Conservation (phyloP, 208 protist species). For the Wallacemonas rigidus region DNA sequence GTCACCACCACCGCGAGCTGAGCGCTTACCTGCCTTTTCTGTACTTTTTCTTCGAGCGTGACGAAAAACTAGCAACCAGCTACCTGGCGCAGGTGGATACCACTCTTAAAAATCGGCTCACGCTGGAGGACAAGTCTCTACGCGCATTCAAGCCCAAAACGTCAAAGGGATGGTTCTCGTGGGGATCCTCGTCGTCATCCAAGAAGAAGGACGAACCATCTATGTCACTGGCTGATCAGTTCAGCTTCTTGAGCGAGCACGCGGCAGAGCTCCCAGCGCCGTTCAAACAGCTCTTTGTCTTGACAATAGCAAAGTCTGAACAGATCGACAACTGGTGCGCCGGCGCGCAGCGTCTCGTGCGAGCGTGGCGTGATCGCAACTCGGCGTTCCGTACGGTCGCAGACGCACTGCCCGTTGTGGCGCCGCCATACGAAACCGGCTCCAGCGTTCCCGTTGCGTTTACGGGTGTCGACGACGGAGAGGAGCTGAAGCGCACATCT, state of each 20-base stretch:
- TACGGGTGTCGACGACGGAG: constrained; percentile 4
- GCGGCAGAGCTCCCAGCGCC: constrained; percentile 20
- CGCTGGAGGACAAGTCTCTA: constrained; percentile 23
- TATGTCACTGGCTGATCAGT: constrained; percentile 20
- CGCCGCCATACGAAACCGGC: constrained; percentile 7
- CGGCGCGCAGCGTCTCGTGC: constrained; percentile 10
- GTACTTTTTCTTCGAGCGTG: constrained; percentile 45
- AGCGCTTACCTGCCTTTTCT: constrained; percentile 40
- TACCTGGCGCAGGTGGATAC: constrained; percentile 37
- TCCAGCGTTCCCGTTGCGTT: not conserved
- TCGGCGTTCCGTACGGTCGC: constrained; percentile 20
- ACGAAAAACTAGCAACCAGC: constrained; percentile 24
- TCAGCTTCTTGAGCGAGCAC: constrained; percentile 25
- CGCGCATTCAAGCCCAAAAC: constrained; percentile 28
- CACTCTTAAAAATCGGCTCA: constrained; percentile 23
- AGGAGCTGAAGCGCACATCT: constrained; percentile 9
- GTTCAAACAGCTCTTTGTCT: constrained; percentile 21
- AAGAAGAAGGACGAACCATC: constrained; percentile 4
- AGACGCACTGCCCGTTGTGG: constrained; percentile 14
- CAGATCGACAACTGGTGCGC: constrained; percentile 1
- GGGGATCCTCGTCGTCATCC: constrained; percentile 9
- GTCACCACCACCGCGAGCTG: constrained; percentile 21
- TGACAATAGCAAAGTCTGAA: constrained; percentile 20
- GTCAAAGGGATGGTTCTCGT: constrained; percentile 45
- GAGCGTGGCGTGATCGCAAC: constrained; percentile 20